Evolutionary conservation across 2,329 filamentous ascomycete genomes (phyloP), one percentile per base, ranked within the genome.

Genomic region (Trichoderma breve): DNA sequence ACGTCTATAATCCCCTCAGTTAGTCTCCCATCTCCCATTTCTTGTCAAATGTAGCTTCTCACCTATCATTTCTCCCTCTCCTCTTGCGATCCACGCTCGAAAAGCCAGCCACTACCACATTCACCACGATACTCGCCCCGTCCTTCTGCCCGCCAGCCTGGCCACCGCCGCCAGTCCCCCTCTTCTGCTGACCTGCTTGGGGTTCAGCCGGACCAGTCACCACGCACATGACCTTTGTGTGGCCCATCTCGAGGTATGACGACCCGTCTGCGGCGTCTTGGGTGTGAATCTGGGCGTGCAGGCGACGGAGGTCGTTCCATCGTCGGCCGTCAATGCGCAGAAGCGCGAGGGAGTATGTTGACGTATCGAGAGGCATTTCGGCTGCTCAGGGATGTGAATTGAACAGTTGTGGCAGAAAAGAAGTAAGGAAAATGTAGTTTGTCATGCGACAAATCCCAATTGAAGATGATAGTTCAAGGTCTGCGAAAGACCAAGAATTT

Each of bases 141-240:
- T 85, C 82, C 11, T 84, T 77, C 82, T 71, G 87, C 82, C 69
- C 69, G 12, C 36, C 24, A 2, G 72, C 84, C 81, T 76, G 87
- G 82, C 65, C 73, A 18, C 55, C 69, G 0, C 65, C 65, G 73
- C 62, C 32, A 18, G 55, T 34, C 5, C 64, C 88, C 21, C 64
- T 87, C 34, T 76, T 79, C 1, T 79, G 76, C 67, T 77, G 76
- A 34, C 79, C 78, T 73, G 77, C 76, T 73, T 82, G 82, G 68
- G 83, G 83, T 82, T 99, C 96, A 47, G 89, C 90, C 0, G 96
- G 96, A 0, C 96, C 96, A 2, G 91, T 90, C 62, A 99, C 91
- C 28, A 95, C 94, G 83, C 95, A 98, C 83, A 98, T 93, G 76
- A 99, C 92, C 80, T 97, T 96, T 26, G 96, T 99, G 83, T 98